Conservation (phyloP, 75 land plant genomes). For the Cupressus sempervirens region DNA sequence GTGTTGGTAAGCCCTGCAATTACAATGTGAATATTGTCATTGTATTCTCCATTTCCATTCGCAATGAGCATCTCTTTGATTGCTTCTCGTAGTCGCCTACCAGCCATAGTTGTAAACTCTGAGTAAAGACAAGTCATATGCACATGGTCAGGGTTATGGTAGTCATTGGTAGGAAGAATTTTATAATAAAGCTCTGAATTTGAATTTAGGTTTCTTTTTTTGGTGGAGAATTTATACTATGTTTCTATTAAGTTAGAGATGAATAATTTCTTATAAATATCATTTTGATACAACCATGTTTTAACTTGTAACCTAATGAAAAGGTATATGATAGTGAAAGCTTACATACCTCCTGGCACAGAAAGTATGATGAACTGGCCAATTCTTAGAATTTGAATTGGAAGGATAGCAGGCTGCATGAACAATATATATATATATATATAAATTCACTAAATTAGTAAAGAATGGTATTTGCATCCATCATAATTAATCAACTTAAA, state of each 20-base stretch:
- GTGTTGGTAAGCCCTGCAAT: conserved; percentile 90
- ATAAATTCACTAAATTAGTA: background rate
- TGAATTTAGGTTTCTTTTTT: background rate
- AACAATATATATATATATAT: background rate
- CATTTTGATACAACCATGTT: background rate
- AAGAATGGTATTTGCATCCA: background rate
- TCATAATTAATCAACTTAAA: background rate
- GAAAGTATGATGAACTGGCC: conserved; percentile 87
- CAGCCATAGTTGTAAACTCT: conserved; percentile 99
- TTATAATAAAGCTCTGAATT: background rate
- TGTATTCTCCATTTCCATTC: conserved; percentile 47
- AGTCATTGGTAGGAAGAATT: background rate
- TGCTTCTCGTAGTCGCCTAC: conserved; percentile 88
- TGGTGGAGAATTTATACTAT: background rate
- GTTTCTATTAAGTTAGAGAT: background rate
- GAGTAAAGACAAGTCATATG: conserved; percentile 7
- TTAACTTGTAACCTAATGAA: background rate
- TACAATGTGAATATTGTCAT: conserved; percentile 55
- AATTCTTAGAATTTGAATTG: conserved; percentile 74
- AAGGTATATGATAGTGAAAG: background rate
- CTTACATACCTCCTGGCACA: conserved; percentile 84
- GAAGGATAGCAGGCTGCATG: conserved; percentile 92
- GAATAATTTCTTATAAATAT: background rate
- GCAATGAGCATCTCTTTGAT: conserved; percentile 54
- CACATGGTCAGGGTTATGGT: background rate